phyloP scores from a whole-genome alignment of 2,329 filamentous ascomycete genomes.

The Intubia oerlemansii region DNA sequence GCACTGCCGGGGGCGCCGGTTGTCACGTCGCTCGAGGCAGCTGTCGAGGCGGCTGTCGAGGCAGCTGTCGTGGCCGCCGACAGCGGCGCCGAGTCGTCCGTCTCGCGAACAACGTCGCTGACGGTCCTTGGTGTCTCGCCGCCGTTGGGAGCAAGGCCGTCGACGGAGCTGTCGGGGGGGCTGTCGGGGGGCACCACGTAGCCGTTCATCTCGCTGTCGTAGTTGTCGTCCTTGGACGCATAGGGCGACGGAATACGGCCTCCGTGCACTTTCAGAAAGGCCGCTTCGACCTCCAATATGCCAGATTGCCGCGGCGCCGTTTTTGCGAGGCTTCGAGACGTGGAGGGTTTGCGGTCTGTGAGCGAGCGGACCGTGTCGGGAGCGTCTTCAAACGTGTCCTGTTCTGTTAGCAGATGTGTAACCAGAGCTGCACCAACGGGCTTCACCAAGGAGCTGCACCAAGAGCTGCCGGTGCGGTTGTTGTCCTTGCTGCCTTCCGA shows the following conservation, averaged over 20 bases:
- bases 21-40: not conserved
- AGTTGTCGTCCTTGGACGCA: slow-evolving; percentile 9
- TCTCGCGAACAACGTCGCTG: no score
- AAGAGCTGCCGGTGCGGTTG: not conserved
- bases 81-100: slow-evolving; percentile 5
- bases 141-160: slow-evolving; percentile 5
- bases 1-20: slow-evolving; percentile 12
- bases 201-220: slow-evolving; percentile 15
- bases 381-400: slow-evolving; percentile 76
- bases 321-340: no score
- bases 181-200: slow-evolving; percentile 9
- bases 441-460: not conserved
- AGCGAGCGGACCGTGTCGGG: slow-evolving; percentile 45
- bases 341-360: slow-evolving; percentile 23
- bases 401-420: slow-evolving; percentile 1
- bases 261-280: slow-evolving; percentile 7
- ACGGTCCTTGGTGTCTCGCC: no score
- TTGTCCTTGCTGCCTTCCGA: no score
- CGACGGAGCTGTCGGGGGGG: slow-evolving; percentile 8
- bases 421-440: slow-evolving; percentile 3
- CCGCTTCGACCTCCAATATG: slow-evolving; percentile 12
- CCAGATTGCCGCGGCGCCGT: slow-evolving; percentile 3
- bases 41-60: not conserved
- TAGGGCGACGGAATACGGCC: not conserved
- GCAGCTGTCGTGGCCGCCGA: not conserved